Percentiles rank a stretch among this genome's conserved stretches.
Evolutionary conservation across 2,329 filamentous ascomycete genomes (phyloP).

Genomic region (Aspergillus floridensis): DNA sequence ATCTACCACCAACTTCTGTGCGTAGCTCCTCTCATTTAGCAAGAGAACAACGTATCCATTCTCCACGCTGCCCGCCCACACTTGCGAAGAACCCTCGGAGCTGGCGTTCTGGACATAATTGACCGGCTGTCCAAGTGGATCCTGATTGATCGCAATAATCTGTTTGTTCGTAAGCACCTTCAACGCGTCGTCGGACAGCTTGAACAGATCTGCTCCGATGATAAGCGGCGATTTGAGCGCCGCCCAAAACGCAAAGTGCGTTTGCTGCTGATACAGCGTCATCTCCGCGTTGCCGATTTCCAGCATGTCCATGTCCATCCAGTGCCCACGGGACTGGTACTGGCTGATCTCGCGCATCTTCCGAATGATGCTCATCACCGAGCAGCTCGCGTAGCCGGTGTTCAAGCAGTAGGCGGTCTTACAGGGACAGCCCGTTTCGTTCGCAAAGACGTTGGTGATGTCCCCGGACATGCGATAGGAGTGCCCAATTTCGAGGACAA

Average conservation of each 20-base stretch:
- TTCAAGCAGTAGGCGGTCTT: constrained; percentile 31
- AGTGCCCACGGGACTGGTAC: constrained; percentile 25
- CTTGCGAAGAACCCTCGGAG: neutral
- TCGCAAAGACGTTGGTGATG: constrained; percentile 20
- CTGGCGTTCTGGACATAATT: neutral
- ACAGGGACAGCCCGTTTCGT: constrained; percentile 23
- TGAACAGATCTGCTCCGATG: constrained; percentile 35
- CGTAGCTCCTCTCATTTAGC: constrained; percentile 7
- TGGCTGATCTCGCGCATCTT: constrained; percentile 16
- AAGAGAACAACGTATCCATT: constrained; percentile 2
- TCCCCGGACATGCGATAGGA: constrained; percentile 30
- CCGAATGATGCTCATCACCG: constrained; percentile 9
- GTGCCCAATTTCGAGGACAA: constrained; percentile 8
- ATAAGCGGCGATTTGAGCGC: constrained; percentile 46
- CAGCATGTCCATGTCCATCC: constrained; percentile 45
- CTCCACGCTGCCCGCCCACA: constrained; percentile 1
- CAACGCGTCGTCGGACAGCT: neutral
- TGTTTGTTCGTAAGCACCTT: neutral
- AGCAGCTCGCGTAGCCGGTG: constrained; percentile 33
- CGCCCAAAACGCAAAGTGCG: constrained; percentile 49
- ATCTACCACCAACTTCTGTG: neutral
- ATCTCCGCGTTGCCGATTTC: constrained; percentile 49
- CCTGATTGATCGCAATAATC: constrained; percentile 4
- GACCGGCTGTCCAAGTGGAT: neutral
- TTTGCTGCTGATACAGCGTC: constrained; percentile 30